Evolutionary conservation across 805 yeast genomes (phyloP).

Genomic region (Lachancea nothofagi): DNA sequence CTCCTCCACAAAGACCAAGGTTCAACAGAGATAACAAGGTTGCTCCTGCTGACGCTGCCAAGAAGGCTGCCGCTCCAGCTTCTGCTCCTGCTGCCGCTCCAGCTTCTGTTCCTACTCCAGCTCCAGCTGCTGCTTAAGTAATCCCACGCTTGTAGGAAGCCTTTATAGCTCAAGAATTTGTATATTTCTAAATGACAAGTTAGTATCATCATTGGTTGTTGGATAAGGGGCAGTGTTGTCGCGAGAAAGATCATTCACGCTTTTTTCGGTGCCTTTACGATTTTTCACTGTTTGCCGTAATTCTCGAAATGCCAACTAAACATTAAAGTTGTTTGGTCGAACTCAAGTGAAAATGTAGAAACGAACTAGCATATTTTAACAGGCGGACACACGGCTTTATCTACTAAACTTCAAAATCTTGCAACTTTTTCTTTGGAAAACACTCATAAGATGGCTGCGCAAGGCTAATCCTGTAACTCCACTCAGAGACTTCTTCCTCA

Average conservation of each 20-base stretch:
- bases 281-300: too few relatives aligned
- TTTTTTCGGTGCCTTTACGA: not conserved
- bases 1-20: constrained; percentile 99
- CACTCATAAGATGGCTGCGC: too few relatives aligned
- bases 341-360: too few relatives aligned
- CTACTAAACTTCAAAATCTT: too few relatives aligned
- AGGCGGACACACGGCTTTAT: too few relatives aligned
- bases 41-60: constrained; percentile 96
- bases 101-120: constrained; percentile 16
- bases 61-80: constrained; percentile 62
- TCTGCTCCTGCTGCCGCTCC: constrained; percentile 26
- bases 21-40: constrained; percentile 95
- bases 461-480: too few relatives aligned
- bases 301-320: too few relatives aligned
- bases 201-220: constrained; percentile 1
- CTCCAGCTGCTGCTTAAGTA: constrained; percentile 22
- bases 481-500: too few relatives aligned
- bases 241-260: not conserved
- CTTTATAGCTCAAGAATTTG: constrained; percentile 2
- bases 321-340: too few relatives aligned
- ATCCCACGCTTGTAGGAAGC: not conserved
- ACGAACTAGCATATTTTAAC: too few relatives aligned
- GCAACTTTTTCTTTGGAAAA: too few relatives aligned
- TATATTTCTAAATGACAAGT: constrained; percentile 6
- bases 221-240: not conserved